Evolutionary conservation across 2,329 filamentous ascomycete species (phyloP).

Genomic region (Leptoxyphium fumago): DNA sequence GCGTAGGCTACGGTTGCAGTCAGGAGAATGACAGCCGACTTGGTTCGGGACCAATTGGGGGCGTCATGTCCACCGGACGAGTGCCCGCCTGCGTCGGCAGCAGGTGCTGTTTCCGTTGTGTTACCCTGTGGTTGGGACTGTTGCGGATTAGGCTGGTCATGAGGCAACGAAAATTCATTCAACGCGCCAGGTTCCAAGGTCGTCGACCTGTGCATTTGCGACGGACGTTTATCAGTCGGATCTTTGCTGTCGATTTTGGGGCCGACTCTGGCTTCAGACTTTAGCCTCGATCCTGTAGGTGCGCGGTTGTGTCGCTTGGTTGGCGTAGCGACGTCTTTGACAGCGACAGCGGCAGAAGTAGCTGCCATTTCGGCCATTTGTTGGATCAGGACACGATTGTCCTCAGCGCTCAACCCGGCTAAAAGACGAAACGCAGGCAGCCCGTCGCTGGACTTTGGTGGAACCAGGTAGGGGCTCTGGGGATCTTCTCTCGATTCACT

Average conservation of each 20-base stretch:
- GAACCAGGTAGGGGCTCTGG: conserved; percentile 57
- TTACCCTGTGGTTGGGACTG: conserved; percentile 7
- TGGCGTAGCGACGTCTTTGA: conserved; percentile 52
- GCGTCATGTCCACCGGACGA: conserved; percentile 71
- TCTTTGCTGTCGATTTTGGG: not conserved
- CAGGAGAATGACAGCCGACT: conserved; percentile 80
- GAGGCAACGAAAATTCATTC: not conserved
- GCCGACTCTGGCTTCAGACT: not conserved
- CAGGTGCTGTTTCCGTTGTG: conserved; percentile 31
- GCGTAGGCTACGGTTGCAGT: conserved; percentile 84
- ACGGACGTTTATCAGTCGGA: conserved; percentile 1
- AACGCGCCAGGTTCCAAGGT: conserved; percentile 3
- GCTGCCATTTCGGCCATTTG: conserved; percentile 90
- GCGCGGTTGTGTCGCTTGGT: conserved; percentile 37
- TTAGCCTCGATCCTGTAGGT: conserved; percentile 6
- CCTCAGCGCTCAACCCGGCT: conserved; percentile 62
- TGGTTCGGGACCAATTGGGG: conserved; percentile 91
- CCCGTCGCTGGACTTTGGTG: conserved; percentile 44
- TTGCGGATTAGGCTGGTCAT: not conserved
- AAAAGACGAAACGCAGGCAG: conserved; percentile 32
- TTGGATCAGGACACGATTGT: conserved; percentile 66
- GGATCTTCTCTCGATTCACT: conserved; percentile 12
- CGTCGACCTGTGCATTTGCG: conserved; percentile 3
- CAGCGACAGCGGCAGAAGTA: conserved; percentile 74
- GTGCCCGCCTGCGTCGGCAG: conserved; percentile 10